Conservation (phyloP, 768 basidiomycete genomes). For the Crucibulum laeve region DNA sequence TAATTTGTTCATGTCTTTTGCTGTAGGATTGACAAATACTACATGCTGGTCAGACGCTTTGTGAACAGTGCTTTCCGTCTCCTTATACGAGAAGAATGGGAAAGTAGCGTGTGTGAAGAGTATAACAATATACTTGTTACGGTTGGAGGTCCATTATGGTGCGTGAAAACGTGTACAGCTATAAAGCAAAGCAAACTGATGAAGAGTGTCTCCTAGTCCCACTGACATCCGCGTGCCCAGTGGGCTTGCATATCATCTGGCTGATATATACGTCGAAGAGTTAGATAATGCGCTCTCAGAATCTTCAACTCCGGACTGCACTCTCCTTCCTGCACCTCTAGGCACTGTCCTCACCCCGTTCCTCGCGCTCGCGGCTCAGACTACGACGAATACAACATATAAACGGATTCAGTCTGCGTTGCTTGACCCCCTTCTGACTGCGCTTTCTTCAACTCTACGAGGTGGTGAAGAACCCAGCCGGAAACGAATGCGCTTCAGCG, state of each 20-base stretch:
- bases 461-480: constrained; percentile 31
- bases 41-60: constrained; percentile 89
- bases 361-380: constrained; percentile 64
- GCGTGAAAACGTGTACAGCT: constrained; percentile 14
- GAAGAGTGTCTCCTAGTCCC: constrained; percentile 38
- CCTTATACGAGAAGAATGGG: constrained; percentile 71
- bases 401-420: constrained; percentile 68
- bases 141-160: constrained; percentile 86
- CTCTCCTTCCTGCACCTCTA: constrained; percentile 44
- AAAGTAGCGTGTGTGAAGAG: constrained; percentile 41
- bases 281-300: constrained; percentile 61
- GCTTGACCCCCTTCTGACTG: constrained; percentile 63
- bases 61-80: constrained; percentile 83
- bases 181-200: neutral
- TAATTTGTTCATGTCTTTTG: constrained; percentile 7
- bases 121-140: constrained; percentile 66
- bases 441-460: constrained; percentile 33
- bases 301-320: constrained; percentile 25
- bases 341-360: constrained; percentile 53
- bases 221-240: constrained; percentile 69
- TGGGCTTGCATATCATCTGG: constrained; percentile 79
- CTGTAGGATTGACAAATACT: constrained; percentile 91
- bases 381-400: constrained; percentile 60
- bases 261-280: constrained; percentile 89
- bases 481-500: constrained; percentile 42